Conservation (phyloP, 2,329 filamentous ascomycete species). For the Periglandula ipomoeae region DNA sequence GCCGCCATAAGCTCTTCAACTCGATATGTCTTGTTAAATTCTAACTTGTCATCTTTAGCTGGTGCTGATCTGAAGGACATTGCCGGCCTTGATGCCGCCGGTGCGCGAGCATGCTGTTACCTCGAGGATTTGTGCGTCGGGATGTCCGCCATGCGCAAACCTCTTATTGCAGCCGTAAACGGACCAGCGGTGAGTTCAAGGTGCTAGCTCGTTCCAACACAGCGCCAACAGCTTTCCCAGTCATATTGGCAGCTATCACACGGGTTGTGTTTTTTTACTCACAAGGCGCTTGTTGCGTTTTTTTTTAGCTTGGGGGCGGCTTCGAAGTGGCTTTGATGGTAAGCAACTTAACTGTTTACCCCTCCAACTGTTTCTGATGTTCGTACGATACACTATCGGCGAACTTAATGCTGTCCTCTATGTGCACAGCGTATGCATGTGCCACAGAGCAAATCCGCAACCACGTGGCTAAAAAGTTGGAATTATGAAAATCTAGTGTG, state of each 20-base stretch:
- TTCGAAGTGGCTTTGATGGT: constrained; percentile 41
- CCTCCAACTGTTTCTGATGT: background rate
- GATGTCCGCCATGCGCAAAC: constrained; percentile 30
- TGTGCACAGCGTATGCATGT: background rate
- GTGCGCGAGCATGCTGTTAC: constrained; percentile 23
- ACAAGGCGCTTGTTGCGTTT: constrained; percentile 6
- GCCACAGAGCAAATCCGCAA: background rate
- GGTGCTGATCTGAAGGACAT: constrained; percentile 28
- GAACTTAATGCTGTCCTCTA: too few relatives aligned
- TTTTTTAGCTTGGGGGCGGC: constrained; percentile 36
- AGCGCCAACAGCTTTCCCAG: background rate
- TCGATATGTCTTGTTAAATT: background rate
- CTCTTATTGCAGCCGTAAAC: constrained; percentile 39
- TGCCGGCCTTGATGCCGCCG: constrained; percentile 22
- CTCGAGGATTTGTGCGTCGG: constrained; percentile 31
- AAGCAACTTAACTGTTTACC: constrained; percentile 9
- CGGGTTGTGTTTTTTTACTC: constrained; percentile 6
- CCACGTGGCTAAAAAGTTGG: constrained; percentile 7
- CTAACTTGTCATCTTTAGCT: constrained; percentile 14
- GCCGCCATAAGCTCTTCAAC: constrained; percentile 3
- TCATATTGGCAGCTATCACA: background rate
- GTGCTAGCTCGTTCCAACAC: background rate
- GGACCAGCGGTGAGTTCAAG: constrained; percentile 37
- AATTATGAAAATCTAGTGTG: constrained; percentile 20
- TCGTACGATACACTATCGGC: too few relatives aligned